Evolutionary conservation across 2,329 filamentous ascomycete species (phyloP), one percentile per base, ranked within the genome.

Genomic region (Malbranchea zuffiana): DNA sequence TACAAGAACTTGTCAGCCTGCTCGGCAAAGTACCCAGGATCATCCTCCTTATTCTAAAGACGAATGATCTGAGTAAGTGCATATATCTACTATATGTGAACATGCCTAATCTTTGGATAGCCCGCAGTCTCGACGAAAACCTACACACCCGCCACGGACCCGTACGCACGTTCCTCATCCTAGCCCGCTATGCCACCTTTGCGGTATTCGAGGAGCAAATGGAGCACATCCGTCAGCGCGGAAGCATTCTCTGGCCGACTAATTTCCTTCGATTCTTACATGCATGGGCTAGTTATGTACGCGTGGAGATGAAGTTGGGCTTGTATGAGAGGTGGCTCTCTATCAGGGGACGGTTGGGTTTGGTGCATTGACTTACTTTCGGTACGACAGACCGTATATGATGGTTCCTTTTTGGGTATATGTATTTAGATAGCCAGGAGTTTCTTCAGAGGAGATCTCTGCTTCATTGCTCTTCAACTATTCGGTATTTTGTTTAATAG

Each of bases 11-110:
- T 5, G 84, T 98, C 5, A 79, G 87, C 47, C 68, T 98, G 47
- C 74, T 98, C 4, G 84, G 85, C 32, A 76, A 84, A 50, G 87
- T 98, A 5, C 90, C 90, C 1, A 71, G 86, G 29, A 84, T 98
- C 46, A 94, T 98, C 37, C 70, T 98, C 8, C 68, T 98, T 18
- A 96, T 98, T 47, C 71, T 98, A 44, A 98, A 98, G 65, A 98
- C 90, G 2, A 98, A 98, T 57, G 90, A 98, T 61, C 67, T 98
- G 25, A 98, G 68, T 73, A 61, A 54, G 68, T 61, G 10, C 18
- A 17, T 24, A 6, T 29, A 10, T 11, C 20, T 32, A 16, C 35
- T 23, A 18, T 38, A 21, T 20, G 29, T 13, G 31, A 15, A 34
- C 3, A 27, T 25, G 16, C 17, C 34, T 43, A 33, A 43, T 17